Conservation (phyloP, 2,329 filamentous ascomycete species). For the Penicillium decumbens region DNA sequence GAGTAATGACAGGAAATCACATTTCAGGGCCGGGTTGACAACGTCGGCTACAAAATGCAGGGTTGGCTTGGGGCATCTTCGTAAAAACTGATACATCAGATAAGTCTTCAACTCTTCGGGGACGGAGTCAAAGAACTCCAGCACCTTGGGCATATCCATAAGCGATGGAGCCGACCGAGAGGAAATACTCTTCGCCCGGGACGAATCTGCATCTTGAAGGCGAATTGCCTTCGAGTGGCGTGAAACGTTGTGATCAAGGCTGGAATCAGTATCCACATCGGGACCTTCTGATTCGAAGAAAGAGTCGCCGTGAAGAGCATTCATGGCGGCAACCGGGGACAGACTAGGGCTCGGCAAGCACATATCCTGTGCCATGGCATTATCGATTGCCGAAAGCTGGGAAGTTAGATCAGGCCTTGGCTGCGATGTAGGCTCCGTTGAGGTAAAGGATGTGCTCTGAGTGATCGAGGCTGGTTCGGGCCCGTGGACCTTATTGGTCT, state of each 20-base stretch:
- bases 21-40: conserved; percentile 90
- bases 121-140: conserved; percentile 87
- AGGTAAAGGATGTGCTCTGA: conserved; percentile 24
- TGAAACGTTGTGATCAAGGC: conserved; percentile 37
- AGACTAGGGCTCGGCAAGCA: conserved; percentile 91
- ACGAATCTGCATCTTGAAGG: conserved; percentile 15
- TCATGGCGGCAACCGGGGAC: conserved; percentile 81
- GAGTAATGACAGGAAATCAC: conserved; percentile 80
- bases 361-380: conserved; percentile 73
- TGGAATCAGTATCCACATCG: conserved; percentile 43
- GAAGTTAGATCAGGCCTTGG: conserved; percentile 21
- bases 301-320: conserved; percentile 44
- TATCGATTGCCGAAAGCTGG: conserved; percentile 56
- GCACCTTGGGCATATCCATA: conserved; percentile 76
- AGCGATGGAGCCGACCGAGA: conserved; percentile 41
- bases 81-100: conserved; percentile 92
- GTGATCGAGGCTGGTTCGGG: conserved; percentile 18
- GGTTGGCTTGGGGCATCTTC: conserved; percentile 80
- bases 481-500: conserved; percentile 5
- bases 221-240: conserved; percentile 21
- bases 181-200: conserved; percentile 8
- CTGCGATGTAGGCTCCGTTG: conserved; percentile 20
- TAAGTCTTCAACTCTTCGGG: conserved; percentile 89
- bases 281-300: conserved; percentile 42
- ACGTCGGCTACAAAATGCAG: conserved; percentile 83